phyloP scores from a whole-genome alignment of 352 stramenopile genomes.

The Phytophthora pluvialis region DNA sequence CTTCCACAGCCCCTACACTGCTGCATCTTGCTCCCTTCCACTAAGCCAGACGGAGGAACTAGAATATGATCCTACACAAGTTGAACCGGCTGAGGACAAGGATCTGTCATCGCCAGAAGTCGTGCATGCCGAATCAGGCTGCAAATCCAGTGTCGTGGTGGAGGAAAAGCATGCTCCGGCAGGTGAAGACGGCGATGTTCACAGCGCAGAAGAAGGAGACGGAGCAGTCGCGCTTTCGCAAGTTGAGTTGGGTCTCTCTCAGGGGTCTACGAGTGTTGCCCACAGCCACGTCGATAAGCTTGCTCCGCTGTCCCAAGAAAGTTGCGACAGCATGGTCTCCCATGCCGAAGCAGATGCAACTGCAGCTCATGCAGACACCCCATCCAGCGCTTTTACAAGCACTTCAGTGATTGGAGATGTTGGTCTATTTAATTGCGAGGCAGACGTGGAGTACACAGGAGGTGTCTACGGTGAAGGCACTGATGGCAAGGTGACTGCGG shows the following conservation, averaged over 20 bases:
- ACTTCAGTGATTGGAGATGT: constrained; percentile 87
- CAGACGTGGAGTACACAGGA: constrained; percentile 82
- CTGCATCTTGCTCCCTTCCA: constrained; percentile 33
- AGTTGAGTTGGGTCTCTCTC: constrained; percentile 24
- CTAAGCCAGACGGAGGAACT: constrained; percentile 49
- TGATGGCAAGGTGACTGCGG: constrained; percentile 79
- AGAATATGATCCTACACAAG: constrained; percentile 31
- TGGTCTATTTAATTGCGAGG: constrained; percentile 84
- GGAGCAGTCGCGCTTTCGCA: constrained; percentile 12
- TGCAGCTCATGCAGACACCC: constrained; percentile 11
- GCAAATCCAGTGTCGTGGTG: constrained; percentile 11
- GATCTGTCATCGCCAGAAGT: constrained; percentile 1
- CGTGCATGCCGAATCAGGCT: not conserved
- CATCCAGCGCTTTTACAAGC: constrained; percentile 63
- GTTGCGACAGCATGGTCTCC: constrained; percentile 16
- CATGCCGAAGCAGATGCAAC: constrained; percentile 6
- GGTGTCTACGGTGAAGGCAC: constrained; percentile 87
- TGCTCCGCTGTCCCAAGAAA: constrained; percentile 41
- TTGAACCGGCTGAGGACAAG: constrained; percentile 15
- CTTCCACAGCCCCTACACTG: constrained; percentile 36
- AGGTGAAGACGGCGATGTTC: not conserved
- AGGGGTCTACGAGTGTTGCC: constrained; percentile 27
- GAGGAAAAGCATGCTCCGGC: constrained; percentile 3
- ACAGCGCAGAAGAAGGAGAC: constrained; percentile 18
- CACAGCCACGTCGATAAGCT: constrained; percentile 27